These are phyloP conservation scores for Gentiana dahurica DNA, from an alignment of 257 asterid species.

Conservation along the genomic window DNA sequence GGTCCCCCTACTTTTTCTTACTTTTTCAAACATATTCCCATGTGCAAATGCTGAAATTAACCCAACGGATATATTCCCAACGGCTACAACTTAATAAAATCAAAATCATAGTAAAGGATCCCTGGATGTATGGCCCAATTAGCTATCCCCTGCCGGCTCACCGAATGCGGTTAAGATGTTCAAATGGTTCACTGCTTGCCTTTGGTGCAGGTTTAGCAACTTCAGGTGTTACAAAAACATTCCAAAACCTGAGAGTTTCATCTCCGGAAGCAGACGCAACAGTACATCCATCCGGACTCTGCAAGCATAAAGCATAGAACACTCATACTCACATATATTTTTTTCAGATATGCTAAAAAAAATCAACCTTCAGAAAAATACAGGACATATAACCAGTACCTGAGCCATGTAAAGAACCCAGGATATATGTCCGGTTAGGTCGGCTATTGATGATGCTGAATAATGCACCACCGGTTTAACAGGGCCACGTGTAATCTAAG, in stretches of 20 bases:
- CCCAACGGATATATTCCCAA: too few relatives aligned
- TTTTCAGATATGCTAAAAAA: background rate
- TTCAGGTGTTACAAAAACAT: conserved; percentile 85
- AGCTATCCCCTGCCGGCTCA: conserved; percentile 9
- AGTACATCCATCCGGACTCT: conserved; percentile 94
- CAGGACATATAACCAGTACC: conserved; percentile 20
- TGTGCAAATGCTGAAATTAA: too few relatives aligned
- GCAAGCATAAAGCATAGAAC: background rate
- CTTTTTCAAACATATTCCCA: too few relatives aligned
- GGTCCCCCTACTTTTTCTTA: too few relatives aligned
- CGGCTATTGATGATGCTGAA: conserved; percentile 29
- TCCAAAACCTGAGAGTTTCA: conserved; percentile 89
- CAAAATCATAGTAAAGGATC: too few relatives aligned
- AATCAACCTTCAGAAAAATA: too few relatives aligned
- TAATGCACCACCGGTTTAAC: too few relatives aligned
- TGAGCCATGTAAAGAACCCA: conserved; percentile 84
- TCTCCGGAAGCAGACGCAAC: conserved; percentile 98
- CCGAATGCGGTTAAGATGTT: conserved; percentile 72
- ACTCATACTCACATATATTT: background rate
- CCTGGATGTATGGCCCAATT: background rate
- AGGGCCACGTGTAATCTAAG: too few relatives aligned
- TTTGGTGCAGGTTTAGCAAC: conserved; percentile 72
- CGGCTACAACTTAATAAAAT: too few relatives aligned
- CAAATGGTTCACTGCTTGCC: conserved; percentile 65
- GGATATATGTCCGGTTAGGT: conserved; percentile 91